Percentiles rank a stretch among this genome's conserved stretches.
Conservation (phyloP, 2,329 filamentous ascomycete genomes). For the Phaeomoniella chlamydospora region DNA sequence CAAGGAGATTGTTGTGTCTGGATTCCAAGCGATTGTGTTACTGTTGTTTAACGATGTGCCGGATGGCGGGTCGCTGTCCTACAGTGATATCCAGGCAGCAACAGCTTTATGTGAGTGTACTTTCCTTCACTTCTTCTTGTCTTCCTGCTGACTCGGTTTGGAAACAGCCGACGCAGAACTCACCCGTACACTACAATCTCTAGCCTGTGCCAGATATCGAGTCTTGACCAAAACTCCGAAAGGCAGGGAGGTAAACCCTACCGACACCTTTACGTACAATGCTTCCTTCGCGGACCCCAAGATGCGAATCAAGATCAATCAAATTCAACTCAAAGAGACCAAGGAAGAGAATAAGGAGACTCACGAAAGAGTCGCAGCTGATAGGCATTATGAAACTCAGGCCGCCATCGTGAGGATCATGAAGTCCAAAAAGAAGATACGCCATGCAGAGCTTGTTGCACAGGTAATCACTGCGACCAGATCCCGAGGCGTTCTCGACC, state of each 20-base stretch:
- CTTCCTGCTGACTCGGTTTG: conserved; percentile 4
- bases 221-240: conserved; percentile 77
- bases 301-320: conserved; percentile 93
- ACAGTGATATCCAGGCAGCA: conserved; percentile 58
- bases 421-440: conserved; percentile 83
- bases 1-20: conserved; percentile 83
- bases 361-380: conserved; percentile 75
- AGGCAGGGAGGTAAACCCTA: conserved; percentile 60
- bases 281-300: conserved; percentile 62
- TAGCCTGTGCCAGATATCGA: conserved; percentile 79
- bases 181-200: conserved; percentile 79
- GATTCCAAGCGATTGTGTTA: conserved; percentile 82
- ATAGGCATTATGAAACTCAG: conserved; percentile 91
- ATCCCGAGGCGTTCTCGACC: conserved; percentile 71
- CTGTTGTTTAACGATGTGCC: conserved; percentile 71
- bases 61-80: conserved; percentile 51
- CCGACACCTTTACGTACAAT: conserved; percentile 79
- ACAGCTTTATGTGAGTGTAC: conserved; percentile 52
- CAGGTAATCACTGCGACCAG: conserved; percentile 88
- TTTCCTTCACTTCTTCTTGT: conserved; percentile 1
- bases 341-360: conserved; percentile 89
- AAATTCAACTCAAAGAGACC: conserved; percentile 94
- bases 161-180: conserved; percentile 55
- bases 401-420: conserved; percentile 94
- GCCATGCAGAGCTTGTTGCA: conserved; percentile 71